A percentile compares a stretch with the other conserved stretches of the same genome.
phyloP scores from a whole-genome alignment of 306 rosid genomes.

The Pyrus pyrifolia region DNA sequence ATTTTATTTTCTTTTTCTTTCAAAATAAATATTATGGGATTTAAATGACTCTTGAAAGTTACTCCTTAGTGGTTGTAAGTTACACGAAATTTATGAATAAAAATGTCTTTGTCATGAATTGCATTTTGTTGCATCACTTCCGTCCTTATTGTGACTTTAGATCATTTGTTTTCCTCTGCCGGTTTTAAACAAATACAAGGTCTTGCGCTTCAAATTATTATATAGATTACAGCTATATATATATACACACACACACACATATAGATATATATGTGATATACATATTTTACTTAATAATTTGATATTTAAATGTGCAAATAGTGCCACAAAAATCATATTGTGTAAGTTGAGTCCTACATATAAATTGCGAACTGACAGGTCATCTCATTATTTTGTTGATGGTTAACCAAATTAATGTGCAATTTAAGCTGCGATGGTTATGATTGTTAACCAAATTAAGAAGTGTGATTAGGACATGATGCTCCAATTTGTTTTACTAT shows the following conservation, averaged over 20 bases:
- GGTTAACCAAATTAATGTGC: background rate
- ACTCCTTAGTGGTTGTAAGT: background rate
- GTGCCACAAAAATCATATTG: background rate
- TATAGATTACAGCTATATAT: no score
- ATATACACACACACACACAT: no score
- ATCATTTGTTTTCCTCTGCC: no score
- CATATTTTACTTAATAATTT: no score
- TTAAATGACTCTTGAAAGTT: background rate
- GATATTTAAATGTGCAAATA: no score
- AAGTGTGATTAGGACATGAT: background rate
- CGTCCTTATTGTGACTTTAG: no score
- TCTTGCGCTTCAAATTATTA: background rate
- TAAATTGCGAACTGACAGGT: background rate
- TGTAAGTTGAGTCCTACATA: background rate
- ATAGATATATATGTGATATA: no score
- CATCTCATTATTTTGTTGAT: background rate
- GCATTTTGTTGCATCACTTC: background rate
- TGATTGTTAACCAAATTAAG: background rate
- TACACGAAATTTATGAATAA: background rate
- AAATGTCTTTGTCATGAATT: background rate
- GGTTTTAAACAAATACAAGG: no score
- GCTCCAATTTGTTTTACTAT: background rate
- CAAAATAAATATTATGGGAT: background rate
- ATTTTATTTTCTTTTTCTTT: background rate
- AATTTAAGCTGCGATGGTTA: background rate